Conservation (phyloP, 78 protist species). For the Mantamonas sphyraenae region DNA sequence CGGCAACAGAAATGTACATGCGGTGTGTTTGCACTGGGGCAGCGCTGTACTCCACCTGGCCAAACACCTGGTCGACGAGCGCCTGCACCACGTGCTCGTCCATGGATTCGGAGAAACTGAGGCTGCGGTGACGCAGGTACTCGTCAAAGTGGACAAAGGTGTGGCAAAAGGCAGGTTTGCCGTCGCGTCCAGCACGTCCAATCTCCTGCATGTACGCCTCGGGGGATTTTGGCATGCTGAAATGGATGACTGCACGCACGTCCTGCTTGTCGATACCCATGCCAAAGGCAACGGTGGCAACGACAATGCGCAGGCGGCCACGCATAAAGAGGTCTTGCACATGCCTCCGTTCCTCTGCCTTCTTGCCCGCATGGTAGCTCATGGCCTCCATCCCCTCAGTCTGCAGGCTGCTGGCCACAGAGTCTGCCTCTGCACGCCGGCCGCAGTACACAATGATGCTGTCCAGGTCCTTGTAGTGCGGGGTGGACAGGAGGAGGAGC, state of each 20-base stretch:
- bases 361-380: neutral
- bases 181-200: too few species aligned
- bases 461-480: neutral
- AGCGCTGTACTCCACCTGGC: too few species aligned
- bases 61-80: neutral
- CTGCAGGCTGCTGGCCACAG: neutral
- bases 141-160: neutral
- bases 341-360: neutral
- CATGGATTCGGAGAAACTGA: neutral
- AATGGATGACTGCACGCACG: constrained; percentile 77
- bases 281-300: constrained; percentile 96
- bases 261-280: constrained; percentile 92
- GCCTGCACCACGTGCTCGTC: neutral
- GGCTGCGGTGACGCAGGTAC: neutral
- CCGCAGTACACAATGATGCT: constrained; percentile 2
- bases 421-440: neutral
- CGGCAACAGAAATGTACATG: too few species aligned
- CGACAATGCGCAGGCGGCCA: neutral
- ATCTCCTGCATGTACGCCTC: too few species aligned
- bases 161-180: neutral
- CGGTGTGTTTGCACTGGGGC: too few species aligned
- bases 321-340: neutral
- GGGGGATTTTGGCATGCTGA: constrained; percentile 67
- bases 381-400: neutral
- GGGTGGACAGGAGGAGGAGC: neutral